Evolutionary conservation across 2,329 filamentous ascomycete genomes (phyloP), one percentile per base, ranked within the genome.

Genomic region (Emmonsiellopsis sp.): DNA sequence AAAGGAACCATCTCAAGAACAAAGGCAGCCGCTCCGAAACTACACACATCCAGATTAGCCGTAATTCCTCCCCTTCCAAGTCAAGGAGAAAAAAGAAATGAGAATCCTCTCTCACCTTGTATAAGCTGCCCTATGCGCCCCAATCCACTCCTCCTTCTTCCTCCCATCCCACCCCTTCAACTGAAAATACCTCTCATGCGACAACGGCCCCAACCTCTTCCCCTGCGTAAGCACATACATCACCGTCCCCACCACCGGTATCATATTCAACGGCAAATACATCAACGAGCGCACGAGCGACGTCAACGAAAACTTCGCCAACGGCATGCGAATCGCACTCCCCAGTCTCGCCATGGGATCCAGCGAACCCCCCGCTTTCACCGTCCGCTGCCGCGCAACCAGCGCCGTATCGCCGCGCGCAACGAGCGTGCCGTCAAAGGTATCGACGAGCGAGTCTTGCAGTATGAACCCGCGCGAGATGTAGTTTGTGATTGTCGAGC

Each of bases 211-310:
- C 31, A 72, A 66, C 54, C 73, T 74, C 62, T 68, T 69, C 69
- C 85, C 86, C 69, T 95, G 89, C 13, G 94, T 67, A 32, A 86
- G 67, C 36, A 96, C 79, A 68, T 95, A 97, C 4, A 90, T 73
- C 6, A 84, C 74, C 0, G 91, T 95, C 5, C 92, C 92, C 14
- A 95, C 81, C 0, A 96, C 79, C 0, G 92, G 92, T 51, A 97
- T 90, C 66, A 95, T 90, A 73, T 96, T 97, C 56, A 97, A 77
- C 9, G 92, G 91, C 42, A 95, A 76, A 66, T 94, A 93, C 72
- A 96, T 81, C 58, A 95, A 66, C 63, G 92, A 92, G 42, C 88
- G 78, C 40, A 95, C 73, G 44, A 95, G 70, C 6, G 85, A 83
- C 62, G 71, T 70, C 1, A 77, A 74, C 0, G 74, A 74, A 53